Conservation (phyloP, 441 rosid genomes). For the Isatis lusitanica region DNA sequence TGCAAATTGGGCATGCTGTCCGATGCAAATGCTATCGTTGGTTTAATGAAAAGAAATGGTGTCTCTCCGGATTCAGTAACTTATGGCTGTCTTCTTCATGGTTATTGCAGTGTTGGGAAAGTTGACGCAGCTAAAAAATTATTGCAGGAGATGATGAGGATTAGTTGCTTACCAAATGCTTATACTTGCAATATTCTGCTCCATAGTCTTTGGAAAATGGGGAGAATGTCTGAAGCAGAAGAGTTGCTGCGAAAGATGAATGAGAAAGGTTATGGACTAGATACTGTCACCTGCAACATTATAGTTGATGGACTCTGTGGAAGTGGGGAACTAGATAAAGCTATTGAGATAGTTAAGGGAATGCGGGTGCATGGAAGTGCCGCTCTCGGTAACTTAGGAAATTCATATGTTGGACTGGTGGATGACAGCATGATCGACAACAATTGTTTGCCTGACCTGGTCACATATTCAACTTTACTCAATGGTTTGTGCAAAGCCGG, state of each 20-base stretch:
- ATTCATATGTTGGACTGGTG: constrained; percentile 68
- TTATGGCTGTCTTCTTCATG: constrained; percentile 73
- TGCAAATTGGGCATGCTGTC: constrained; percentile 85
- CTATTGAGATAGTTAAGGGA: constrained; percentile 70
- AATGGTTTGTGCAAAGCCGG: constrained; percentile 77
- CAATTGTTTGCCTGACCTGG: constrained; percentile 74
- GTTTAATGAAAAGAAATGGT: constrained; percentile 59
- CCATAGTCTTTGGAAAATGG: constrained; percentile 79
- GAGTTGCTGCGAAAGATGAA: constrained; percentile 81
- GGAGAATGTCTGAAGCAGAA: constrained; percentile 82
- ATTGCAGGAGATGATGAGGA: constrained; percentile 73
- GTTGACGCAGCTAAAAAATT: constrained; percentile 57
- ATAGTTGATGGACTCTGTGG: constrained; percentile 82
- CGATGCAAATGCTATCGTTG: constrained; percentile 63
- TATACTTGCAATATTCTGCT: constrained; percentile 84
- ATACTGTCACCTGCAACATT: constrained; percentile 88
- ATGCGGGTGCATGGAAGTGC: constrained; percentile 91
- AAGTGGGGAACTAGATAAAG: constrained; percentile 78
- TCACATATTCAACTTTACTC: constrained; percentile 78
- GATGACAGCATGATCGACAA: constrained; percentile 57
- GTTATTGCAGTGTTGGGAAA: constrained; percentile 70
- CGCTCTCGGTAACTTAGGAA: constrained; percentile 84
- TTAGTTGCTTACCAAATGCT: constrained; percentile 67
- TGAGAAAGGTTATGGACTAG: constrained; percentile 71
- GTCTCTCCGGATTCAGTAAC: constrained; percentile 72